Evolutionary conservation across 2,329 filamentous ascomycete genomes (phyloP), one percentile per base, ranked within the genome.

Genomic region (Alternaria panax): DNA sequence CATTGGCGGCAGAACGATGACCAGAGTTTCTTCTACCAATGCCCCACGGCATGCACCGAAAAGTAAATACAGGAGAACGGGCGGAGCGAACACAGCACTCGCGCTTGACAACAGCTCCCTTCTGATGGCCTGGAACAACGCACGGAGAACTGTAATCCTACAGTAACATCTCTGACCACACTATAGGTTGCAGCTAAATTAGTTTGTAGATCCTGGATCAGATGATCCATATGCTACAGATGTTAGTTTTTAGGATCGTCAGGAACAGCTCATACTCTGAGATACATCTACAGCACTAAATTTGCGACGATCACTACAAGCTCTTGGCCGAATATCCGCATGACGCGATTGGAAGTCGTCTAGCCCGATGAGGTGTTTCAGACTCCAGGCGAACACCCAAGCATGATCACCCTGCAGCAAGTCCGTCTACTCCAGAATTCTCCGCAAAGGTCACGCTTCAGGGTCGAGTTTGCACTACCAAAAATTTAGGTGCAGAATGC

Each of bases 341-440:
- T 63, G 27, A 47, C 28, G 57, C 56, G 48, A 51, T 59, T 22
- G 22, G 38, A 36, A 16, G 40, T 27, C 45, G 40, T 27, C 47
- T 46, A 54, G 54, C 27, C 18, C 53, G 32, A 32, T 27, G 48
- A 50, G 42, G 54, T 42, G 65, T 65, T 65, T 67, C 60, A 67
- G 46, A 45, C 32, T 18, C 38, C 20, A 41, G 25, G 50, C 36
- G 27, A 28, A 14, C 36, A 18, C 20, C 8, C 9, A 48, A 32
- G 22, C 24, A 18, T 25, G 45, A 48, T 48, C 24, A 48, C 45
- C 25, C 22, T 47, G 25, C 42, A 24, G 41, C 28, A 41, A 36
- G 22, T 24, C 28, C 18, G 30, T 36, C 45, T 36, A 24, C 45
- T 48, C 30, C 14, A 36, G 30, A 34, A 28, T 48, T 36, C 28